Evolutionary conservation across 1,284 basidiomycete species (phyloP).

Genomic region (Volvariella surrecta): DNA sequence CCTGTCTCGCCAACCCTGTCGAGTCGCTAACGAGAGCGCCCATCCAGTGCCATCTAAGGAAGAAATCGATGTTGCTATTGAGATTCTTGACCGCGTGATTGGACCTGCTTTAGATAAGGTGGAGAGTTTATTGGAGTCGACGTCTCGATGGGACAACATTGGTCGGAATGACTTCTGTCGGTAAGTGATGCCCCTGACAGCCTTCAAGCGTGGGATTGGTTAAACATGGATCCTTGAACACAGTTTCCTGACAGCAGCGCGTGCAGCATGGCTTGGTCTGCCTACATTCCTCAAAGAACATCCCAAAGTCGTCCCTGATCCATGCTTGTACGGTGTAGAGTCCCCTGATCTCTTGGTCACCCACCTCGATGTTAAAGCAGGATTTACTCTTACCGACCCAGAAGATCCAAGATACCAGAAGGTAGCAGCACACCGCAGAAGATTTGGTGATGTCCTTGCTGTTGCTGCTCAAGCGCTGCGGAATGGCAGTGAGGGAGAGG

Average conservation of each 20-base stretch:
- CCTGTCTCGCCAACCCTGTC: conserved; percentile 4
- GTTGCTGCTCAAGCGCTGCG: conserved; percentile 63
- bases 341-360: conserved; percentile 58
- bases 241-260: conserved; percentile 57
- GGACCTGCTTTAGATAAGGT: conserved; percentile 63
- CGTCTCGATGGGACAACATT: conserved; percentile 57
- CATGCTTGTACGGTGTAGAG: conserved; percentile 53
- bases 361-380: conserved; percentile 58
- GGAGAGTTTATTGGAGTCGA: conserved; percentile 51
- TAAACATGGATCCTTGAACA: conserved; percentile 1
- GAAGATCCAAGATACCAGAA: conserved; percentile 71
- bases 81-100: conserved; percentile 67
- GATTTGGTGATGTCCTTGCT: conserved; percentile 67
- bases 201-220: neutral
- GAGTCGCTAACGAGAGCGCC: conserved; percentile 1
- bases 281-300: conserved; percentile 59
- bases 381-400: conserved; percentile 70
- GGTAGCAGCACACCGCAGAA: conserved; percentile 50
- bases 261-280: conserved; percentile 67
- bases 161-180: conserved; percentile 94
- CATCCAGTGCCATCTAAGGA: conserved; percentile 52
- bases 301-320: conserved; percentile 44
- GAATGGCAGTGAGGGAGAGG: conserved; percentile 59
- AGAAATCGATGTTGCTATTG: conserved; percentile 79
- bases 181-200: conserved; percentile 26